phyloP scores from a whole-genome alignment of 2,329 filamentous ascomycete genomes.

The Aspergillus luchuensis region DNA sequence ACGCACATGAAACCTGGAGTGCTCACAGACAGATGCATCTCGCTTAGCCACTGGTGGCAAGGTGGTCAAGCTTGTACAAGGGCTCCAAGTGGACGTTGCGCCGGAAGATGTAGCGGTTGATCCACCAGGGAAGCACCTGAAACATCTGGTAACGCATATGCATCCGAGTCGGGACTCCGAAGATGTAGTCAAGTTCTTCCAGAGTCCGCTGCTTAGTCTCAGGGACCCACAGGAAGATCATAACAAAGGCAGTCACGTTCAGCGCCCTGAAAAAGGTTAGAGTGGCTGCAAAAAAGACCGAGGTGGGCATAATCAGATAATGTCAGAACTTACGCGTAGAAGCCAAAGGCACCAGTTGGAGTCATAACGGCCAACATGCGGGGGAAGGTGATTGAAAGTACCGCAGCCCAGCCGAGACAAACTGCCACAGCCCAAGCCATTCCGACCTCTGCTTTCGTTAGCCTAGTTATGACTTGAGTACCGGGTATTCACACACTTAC shows the following conservation, averaged over 20 bases:
- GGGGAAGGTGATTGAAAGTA: constrained; percentile 55
- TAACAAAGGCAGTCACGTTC: constrained; percentile 61
- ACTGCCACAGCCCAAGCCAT: constrained; percentile 50
- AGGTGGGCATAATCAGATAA: not conserved
- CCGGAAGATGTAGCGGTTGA: constrained; percentile 59
- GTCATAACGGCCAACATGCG: constrained; percentile 51
- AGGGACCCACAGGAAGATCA: constrained; percentile 65
- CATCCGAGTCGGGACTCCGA: constrained; percentile 60
- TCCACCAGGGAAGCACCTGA: constrained; percentile 62
- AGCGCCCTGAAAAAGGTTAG: constrained; percentile 44
- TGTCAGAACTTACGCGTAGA: constrained; percentile 52
- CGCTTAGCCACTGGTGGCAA: constrained; percentile 12
- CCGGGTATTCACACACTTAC: constrained; percentile 25
- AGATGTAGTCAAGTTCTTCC: constrained; percentile 61
- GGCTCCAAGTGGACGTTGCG: constrained; percentile 51
- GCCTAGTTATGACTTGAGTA: not conserved
- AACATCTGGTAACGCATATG: constrained; percentile 61
- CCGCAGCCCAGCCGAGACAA: constrained; percentile 52
- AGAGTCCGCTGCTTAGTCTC: constrained; percentile 59
- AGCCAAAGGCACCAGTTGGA: constrained; percentile 60
- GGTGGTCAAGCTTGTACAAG: constrained; percentile 53
- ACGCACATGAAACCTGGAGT: not conserved
- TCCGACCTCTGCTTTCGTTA: constrained; percentile 46
- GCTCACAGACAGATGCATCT: not conserved
- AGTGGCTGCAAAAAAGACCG: not conserved